Percentiles rank a stretch among this genome's conserved stretches.
phyloP scores from a whole-genome alignment of 768 basidiomycete species.

The Tephrocybe sp. region DNA sequence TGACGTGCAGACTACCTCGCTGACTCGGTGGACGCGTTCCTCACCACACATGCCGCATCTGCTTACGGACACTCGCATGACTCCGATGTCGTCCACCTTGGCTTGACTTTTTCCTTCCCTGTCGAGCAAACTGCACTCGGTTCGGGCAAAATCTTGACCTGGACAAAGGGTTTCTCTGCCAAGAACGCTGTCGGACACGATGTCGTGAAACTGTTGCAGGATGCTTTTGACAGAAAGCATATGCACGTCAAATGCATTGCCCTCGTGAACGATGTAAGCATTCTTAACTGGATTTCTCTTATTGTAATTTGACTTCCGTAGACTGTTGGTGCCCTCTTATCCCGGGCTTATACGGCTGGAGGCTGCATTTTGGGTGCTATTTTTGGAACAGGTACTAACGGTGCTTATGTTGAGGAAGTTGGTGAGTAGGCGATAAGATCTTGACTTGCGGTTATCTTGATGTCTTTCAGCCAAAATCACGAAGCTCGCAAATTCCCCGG shows the following conservation, averaged over 20 bases:
- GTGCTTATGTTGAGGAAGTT: slow-evolving; percentile 91
- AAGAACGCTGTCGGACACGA: slow-evolving; percentile 89
- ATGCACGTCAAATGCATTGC: slow-evolving; percentile 90
- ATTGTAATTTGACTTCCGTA: slow-evolving; percentile 28
- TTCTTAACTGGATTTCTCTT: background rate
- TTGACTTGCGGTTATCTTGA: background rate
- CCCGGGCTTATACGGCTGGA: slow-evolving; percentile 90
- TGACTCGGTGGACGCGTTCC: slow-evolving; percentile 92
- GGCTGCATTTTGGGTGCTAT: slow-evolving; percentile 88
- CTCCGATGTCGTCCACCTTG: slow-evolving; percentile 54
- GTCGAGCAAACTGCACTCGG: slow-evolving; percentile 95
- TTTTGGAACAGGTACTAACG: slow-evolving; percentile 98
- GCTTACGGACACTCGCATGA: slow-evolving; percentile 35
- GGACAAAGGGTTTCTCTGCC: slow-evolving; percentile 96
- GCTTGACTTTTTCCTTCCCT: slow-evolving; percentile 96
- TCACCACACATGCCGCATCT: slow-evolving; percentile 56
- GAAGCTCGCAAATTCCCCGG: slow-evolving; percentile 70
- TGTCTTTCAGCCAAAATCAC: slow-evolving; percentile 58
- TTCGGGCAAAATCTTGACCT: slow-evolving; percentile 86
- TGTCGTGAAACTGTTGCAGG: slow-evolving; percentile 85
- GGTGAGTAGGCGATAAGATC: slow-evolving; percentile 28
- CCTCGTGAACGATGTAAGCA: slow-evolving; percentile 86
- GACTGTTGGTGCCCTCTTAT: slow-evolving; percentile 95
- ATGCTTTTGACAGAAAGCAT: slow-evolving; percentile 89
- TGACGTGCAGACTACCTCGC: slow-evolving; percentile 84